Conservation (phyloP, 176 grass and related monocot species). For the Oryza meyeriana region DNA sequence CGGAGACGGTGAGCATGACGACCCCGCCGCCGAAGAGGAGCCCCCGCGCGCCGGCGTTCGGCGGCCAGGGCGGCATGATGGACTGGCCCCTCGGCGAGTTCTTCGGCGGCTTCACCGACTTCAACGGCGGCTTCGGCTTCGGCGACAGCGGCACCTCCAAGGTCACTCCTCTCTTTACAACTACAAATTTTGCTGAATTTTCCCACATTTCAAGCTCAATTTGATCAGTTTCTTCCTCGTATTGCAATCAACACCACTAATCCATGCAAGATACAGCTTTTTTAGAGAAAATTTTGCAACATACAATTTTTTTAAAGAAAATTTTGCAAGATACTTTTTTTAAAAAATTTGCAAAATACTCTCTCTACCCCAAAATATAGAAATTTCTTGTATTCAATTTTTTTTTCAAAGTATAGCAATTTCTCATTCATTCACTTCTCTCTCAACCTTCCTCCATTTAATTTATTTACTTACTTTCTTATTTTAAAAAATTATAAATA, state of each 20-base stretch:
- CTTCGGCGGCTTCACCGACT: slow-evolving; percentile 62
- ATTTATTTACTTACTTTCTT: no score
- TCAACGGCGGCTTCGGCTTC: slow-evolving; percentile 54
- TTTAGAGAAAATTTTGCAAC: neutral
- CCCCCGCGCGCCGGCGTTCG: slow-evolving; percentile 33
- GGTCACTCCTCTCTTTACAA: slow-evolving; percentile 23
- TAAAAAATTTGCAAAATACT: neutral
- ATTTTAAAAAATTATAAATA: no score
- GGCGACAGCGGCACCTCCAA: slow-evolving; percentile 60
- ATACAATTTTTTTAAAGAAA: neutral
- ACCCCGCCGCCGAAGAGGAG: slow-evolving; percentile 14
- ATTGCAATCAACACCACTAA: neutral
- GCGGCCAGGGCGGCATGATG: slow-evolving; percentile 27
- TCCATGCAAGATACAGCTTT: neutral
- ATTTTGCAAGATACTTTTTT: neutral
- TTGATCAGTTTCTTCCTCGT: neutral
- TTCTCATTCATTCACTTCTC: no score
- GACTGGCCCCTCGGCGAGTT: slow-evolving; percentile 78
- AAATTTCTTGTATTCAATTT: no score
- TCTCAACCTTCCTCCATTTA: no score
- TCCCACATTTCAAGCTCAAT: neutral
- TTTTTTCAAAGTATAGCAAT: no score
- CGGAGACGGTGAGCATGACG: slow-evolving; percentile 1
- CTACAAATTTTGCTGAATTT: neutral
- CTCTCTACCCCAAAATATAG: no score